These are phyloP conservation scores for Leccinum aurantiacum DNA, from an alignment of 768 basidiomycete species.

Conservation along the genomic window DNA sequence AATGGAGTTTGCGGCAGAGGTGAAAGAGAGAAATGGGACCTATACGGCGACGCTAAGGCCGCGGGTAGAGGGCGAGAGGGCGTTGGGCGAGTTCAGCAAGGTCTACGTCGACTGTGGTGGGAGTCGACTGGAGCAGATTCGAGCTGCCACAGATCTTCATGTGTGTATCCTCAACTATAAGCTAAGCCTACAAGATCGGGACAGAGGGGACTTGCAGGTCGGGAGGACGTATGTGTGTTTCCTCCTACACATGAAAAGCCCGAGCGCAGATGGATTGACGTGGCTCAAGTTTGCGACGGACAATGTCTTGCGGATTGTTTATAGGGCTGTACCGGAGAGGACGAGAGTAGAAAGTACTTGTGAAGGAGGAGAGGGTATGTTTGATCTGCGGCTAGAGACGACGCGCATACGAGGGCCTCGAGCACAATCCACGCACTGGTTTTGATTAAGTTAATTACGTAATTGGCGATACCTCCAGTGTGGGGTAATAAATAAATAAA, in stretches of 20 bases:
- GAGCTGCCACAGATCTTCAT: conserved; percentile 15
- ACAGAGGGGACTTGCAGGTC: conserved; percentile 11
- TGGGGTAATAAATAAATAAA: too few species aligned
- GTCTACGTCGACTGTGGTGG: conserved; percentile 19
- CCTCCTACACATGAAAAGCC: conserved; percentile 16
- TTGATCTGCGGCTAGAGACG: conserved; percentile 13
- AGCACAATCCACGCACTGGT: conserved; percentile 3
- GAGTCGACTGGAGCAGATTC: conserved; percentile 15
- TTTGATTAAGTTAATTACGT: too few species aligned
- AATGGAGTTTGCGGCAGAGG: conserved; percentile 9
- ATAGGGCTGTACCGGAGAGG: conserved; percentile 5
- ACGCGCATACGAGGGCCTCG: conserved; percentile 17
- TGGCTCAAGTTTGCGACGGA: conserved; percentile 29
- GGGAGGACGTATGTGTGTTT: conserved; percentile 25
- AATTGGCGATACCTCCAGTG: too few species aligned
- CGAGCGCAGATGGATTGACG: conserved; percentile 3
- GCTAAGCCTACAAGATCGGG: too few species aligned
- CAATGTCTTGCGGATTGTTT: conserved; percentile 22
- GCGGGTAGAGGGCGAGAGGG: neutral
- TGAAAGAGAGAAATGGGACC: neutral
- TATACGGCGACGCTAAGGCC: conserved; percentile 19
- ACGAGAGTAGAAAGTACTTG: neutral
- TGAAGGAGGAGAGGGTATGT: neutral
- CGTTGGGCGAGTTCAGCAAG: conserved; percentile 12
- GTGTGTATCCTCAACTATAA: conserved; percentile 27